phyloP scores from a whole-genome alignment of 148 eudicot species.

The Chenopodium quinoa region DNA sequence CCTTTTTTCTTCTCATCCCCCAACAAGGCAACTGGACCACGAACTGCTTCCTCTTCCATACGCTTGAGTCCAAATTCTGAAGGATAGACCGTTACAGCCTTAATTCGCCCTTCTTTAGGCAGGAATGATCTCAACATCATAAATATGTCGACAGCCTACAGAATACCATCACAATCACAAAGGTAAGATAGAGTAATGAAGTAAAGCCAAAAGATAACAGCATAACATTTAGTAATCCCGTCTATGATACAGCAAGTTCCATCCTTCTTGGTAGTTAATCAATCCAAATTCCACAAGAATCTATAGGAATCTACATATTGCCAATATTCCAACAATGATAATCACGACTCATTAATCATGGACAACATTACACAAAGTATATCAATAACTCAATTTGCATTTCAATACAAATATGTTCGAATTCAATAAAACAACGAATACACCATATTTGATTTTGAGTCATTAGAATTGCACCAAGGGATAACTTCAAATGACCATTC shows the following conservation, averaged over 20 bases:
- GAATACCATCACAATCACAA: not conserved
- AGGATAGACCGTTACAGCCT: constrained; percentile 89
- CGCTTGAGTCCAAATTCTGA: constrained; percentile 93
- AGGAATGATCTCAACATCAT: constrained; percentile 75
- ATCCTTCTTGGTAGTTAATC: not conserved
- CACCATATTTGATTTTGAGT: not conserved
- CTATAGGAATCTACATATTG: not conserved
- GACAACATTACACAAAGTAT: not conserved
- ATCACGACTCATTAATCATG: not conserved
- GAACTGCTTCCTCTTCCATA: constrained; percentile 94
- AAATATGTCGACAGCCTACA: constrained; percentile 80
- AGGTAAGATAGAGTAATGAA: not conserved
- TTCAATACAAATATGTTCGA: not conserved
- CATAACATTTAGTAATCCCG: not conserved
- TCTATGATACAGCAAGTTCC: not conserved
- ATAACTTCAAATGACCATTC: too few relatives aligned
- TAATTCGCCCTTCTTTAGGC: constrained; percentile 70
- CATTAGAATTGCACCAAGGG: not conserved
- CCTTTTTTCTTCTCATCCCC: constrained; percentile 45
- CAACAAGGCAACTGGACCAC: constrained; percentile 82
- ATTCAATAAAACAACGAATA: not conserved
- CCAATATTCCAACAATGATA: not conserved
- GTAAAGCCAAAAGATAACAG: not conserved
- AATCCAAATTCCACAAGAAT: not conserved
- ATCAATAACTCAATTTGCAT: not conserved